Evolutionary conservation across 257 asterid genomes (phyloP), one percentile per base, ranked within the genome.

Genomic region (Ilex asprella): DNA sequence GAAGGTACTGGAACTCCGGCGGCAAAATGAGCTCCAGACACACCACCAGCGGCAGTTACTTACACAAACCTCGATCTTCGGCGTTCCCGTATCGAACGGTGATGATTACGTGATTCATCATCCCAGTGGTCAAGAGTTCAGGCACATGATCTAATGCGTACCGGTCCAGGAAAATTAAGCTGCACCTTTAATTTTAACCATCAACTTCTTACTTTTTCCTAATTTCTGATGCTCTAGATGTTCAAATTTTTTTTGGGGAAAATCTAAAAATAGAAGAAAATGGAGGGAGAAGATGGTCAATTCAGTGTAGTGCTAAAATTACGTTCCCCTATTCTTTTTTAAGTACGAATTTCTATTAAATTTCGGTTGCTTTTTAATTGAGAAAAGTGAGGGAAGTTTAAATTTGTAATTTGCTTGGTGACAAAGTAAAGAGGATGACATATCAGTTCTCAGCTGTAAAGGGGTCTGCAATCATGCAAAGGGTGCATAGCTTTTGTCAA

Each of bases 1-100:
- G 76, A 93, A 89, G 65, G 99, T 93, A 44, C 3, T 93, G 80
- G 99, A 89, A 72, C 97, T 93, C 76, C 95, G 97, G 63, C 61
- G 94, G 57, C 97, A 89, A 64, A 89, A 84, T 82, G 97, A 92
- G 59, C 31, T 80, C 64, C 95, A 84, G 61, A 71, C 73, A 39
- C 84, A 73, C 2, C 79, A 72, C 8, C 81, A 67, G 53, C 89
- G 75, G 27, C 85, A 76, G 27, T 62, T 86, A 78, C 67, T 88
- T 2, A 76, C 66, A 69, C 91, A 82, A 60, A 78, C 81, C 14
- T 69, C 95, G 27, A 70, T 86, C 65, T 92, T 86, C 77, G 87
- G 91, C 72, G 58, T 69, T 0, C 5, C 57, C 7, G 8, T 3
- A 61, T 75, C 86, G 62, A 72, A 72, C 71, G 95, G 94, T 16